These are phyloP conservation scores for Emericellopsis terricola DNA, from an alignment of 495 filamentous ascomycete species.

Conservation along the genomic window DNA sequence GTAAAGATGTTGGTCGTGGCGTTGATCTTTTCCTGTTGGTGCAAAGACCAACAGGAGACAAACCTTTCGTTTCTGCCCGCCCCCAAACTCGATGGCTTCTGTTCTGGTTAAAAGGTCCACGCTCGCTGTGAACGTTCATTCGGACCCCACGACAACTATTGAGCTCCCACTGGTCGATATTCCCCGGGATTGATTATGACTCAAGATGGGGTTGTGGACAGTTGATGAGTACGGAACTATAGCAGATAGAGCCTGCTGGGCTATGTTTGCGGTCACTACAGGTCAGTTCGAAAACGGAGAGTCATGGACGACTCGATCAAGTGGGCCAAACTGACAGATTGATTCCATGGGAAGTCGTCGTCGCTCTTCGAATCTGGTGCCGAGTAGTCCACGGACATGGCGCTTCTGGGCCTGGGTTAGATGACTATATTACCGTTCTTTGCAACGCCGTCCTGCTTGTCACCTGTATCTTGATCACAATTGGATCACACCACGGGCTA, in stretches of 20 bases:
- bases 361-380: conserved; percentile 7
- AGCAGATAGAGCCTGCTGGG: conserved; percentile 1
- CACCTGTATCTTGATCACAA: conserved; percentile 7
- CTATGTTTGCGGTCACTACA: background rate
- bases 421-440: conserved; percentile 9
- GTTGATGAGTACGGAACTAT: conserved; percentile 1
- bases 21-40: no score
- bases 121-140: no score
- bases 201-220: conserved; percentile 1
- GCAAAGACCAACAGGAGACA: no score
- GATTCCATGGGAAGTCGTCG: conserved; percentile 6
- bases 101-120: no score
- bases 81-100: no score
- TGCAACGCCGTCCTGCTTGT: conserved; percentile 9
- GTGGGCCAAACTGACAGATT: background rate
- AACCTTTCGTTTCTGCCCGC: no score
- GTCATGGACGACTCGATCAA: background rate
- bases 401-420: conserved; percentile 8
- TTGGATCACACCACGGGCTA: conserved; percentile 8
- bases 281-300: no score
- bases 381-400: conserved; percentile 5
- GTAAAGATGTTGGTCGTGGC: no score
- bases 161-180: no score
- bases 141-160: no score
- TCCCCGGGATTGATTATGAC: no score